Percentiles rank a stretch among this genome's conserved stretches.
phyloP scores from a whole-genome alignment of 129 eudicot genomes.

The Ambrosia trifida region DNA sequence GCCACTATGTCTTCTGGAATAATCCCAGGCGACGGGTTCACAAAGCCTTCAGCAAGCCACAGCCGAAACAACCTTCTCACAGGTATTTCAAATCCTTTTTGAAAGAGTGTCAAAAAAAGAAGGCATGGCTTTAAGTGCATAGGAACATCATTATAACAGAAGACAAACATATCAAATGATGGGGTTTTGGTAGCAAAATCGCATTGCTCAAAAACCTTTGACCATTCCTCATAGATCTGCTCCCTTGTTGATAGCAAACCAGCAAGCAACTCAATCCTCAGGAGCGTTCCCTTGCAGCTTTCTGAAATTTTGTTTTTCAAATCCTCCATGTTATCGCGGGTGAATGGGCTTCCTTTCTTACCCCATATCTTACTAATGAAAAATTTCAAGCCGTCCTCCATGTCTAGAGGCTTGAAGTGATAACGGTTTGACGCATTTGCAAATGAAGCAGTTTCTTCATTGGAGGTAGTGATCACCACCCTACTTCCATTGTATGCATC shows the following conservation, averaged over 20 bases:
- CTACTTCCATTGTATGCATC: constrained; percentile 39
- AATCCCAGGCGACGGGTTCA: constrained; percentile 10
- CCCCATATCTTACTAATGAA: constrained; percentile 23
- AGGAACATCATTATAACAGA: constrained; percentile 37
- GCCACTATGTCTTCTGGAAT: constrained; percentile 35
- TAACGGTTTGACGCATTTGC: constrained; percentile 9
- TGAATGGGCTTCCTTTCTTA: constrained; percentile 23
- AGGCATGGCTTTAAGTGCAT: constrained; percentile 36
- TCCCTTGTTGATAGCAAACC: constrained; percentile 37
- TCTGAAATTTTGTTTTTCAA: constrained; percentile 32
- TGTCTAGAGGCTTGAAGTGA: constrained; percentile 20
- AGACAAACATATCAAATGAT: constrained; percentile 22
- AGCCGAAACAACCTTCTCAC: constrained; percentile 36
- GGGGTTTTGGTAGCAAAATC: constrained; percentile 10
- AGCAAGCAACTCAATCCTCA: constrained; percentile 33
- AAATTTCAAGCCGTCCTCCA: constrained; percentile 30
- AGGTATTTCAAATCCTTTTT: constrained; percentile 31
- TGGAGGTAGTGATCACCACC: constrained; percentile 41
- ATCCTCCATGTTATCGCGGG: constrained; percentile 17
- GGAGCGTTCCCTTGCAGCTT: constrained; percentile 39
- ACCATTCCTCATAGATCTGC: constrained; percentile 24
- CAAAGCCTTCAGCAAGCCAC: constrained; percentile 53
- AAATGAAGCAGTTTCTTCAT: constrained; percentile 20
- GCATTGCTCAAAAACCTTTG: constrained; percentile 13
- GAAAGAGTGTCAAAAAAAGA: constrained; percentile 36